A percentile compares a stretch with the other conserved stretches of the same genome.
These are phyloP conservation scores for Garcia nutans DNA, from an alignment of 345 rosid genomes.

Conservation along the genomic window DNA sequence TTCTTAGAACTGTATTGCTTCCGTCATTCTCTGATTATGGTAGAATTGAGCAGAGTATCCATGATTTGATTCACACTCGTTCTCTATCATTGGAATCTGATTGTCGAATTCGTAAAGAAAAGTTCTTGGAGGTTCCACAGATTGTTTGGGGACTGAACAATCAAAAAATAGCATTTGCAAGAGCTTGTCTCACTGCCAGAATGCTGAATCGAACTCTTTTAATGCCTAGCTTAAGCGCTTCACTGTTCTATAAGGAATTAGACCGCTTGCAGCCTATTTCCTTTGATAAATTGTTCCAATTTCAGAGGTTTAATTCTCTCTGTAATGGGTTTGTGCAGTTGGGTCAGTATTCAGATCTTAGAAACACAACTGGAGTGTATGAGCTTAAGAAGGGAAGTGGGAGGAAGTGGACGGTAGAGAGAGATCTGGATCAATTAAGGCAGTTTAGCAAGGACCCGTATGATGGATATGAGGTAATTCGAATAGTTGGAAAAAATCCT, in stretches of 20 bases:
- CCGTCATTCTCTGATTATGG: constrained; percentile 37
- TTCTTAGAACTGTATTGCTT: constrained; percentile 47
- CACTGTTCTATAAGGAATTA: constrained; percentile 86
- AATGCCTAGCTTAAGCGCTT: constrained; percentile 92
- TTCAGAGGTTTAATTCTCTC: constrained; percentile 64
- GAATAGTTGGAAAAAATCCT: constrained; percentile 75
- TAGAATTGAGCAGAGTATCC: constrained; percentile 19
- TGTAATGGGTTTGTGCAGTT: constrained; percentile 71
- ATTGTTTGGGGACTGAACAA: constrained; percentile 97
- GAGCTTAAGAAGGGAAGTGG: constrained; percentile 92
- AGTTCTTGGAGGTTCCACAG: constrained; percentile 88
- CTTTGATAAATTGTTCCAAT: constrained; percentile 73
- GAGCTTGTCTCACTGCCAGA: constrained; percentile 90
- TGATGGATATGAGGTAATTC: constrained; percentile 65
- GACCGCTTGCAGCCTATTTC: constrained; percentile 77
- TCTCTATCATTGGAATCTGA: constrained; percentile 29
- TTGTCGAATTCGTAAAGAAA: constrained; percentile 49
- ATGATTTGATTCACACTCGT: constrained; percentile 21
- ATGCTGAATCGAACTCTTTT: constrained; percentile 81
- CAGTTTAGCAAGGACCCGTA: constrained; percentile 33
- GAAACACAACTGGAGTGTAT: constrained; percentile 39
- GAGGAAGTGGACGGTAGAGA: constrained; percentile 81
- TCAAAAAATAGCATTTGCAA: constrained; percentile 95
- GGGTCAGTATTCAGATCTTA: constrained; percentile 56
- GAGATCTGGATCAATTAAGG: constrained; percentile 74